Evolutionary conservation across 768 basidiomycete genomes (phyloP).

Genomic region (Strobilomyces dryophilus): DNA sequence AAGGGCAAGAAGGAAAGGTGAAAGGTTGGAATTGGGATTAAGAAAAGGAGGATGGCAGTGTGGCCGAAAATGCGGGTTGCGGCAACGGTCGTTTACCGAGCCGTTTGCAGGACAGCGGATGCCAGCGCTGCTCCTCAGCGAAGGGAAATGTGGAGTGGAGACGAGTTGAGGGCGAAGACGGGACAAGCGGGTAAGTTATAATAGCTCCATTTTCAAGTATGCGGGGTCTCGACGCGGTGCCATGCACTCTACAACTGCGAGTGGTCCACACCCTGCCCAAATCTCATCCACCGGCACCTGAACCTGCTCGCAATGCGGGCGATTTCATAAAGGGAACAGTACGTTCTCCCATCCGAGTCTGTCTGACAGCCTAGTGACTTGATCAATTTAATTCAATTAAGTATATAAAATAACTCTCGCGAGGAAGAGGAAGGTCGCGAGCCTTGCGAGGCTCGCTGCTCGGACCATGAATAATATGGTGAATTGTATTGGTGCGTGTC

Average conservation of each 20-base stretch:
- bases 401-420: no score
- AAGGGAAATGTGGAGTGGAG: background rate
- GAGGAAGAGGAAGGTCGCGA: no score
- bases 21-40: constrained; percentile 5
- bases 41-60: constrained; percentile 11
- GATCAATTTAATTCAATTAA: no score
- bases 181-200: constrained; percentile 20
- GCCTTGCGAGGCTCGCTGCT: no score
- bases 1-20: background rate
- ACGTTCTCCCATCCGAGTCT: no score
- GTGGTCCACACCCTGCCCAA: constrained; percentile 1
- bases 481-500: no score
- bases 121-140: constrained; percentile 12
- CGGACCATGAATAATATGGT: no score
- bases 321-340: no score
- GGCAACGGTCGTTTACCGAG: constrained; percentile 30
- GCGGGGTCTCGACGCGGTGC: constrained; percentile 29
- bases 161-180: constrained; percentile 1
- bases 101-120: constrained; percentile 17
- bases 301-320: no score
- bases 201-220: constrained; percentile 14
- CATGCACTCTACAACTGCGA: constrained; percentile 5
- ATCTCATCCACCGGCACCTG: background rate
- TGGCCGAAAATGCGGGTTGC: constrained; percentile 18
- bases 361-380: no score